phyloP scores from a whole-genome alignment of 768 basidiomycete species.

The Termitomyces sp. region DNA sequence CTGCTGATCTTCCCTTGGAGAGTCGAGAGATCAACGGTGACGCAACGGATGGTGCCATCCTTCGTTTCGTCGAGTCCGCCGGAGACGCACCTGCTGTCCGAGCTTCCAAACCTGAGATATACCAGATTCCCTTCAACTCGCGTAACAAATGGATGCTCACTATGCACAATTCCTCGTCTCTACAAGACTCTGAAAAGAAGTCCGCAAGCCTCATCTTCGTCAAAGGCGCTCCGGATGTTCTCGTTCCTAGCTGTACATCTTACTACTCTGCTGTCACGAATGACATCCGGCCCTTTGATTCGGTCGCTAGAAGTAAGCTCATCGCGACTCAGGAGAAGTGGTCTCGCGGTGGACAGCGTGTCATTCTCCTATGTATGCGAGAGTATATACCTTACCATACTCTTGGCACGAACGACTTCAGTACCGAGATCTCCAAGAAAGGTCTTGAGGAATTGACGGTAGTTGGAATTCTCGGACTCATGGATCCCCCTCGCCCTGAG shows the following conservation, averaged over 20 bases:
- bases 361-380: constrained; percentile 39
- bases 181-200: constrained; percentile 4
- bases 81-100: constrained; percentile 17
- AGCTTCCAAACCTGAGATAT: constrained; percentile 18
- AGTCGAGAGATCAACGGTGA: constrained; percentile 36
- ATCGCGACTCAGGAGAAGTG: constrained; percentile 28
- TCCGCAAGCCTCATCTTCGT: constrained; percentile 28
- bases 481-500: constrained; percentile 48
- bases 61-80: constrained; percentile 37
- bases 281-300: constrained; percentile 20
- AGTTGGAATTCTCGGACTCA: constrained; percentile 46
- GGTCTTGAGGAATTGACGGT: constrained; percentile 34
- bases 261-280: constrained; percentile 5
- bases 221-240: constrained; percentile 58
- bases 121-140: constrained; percentile 40
- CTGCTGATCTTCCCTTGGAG: constrained; percentile 17
- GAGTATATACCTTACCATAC: constrained; percentile 14
- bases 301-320: constrained; percentile 12
- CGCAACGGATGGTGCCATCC: constrained; percentile 47
- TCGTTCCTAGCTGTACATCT: constrained; percentile 33
- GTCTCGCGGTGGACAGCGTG: constrained; percentile 47
- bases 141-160: constrained; percentile 57
- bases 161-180: constrained; percentile 21
- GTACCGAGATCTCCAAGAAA: constrained; percentile 30
- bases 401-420: constrained; percentile 11